Percentiles rank a stretch among this genome's conserved stretches.
Evolutionary conservation across 805 yeast genomes (phyloP).

Genomic region (Millerozyma miso): DNA sequence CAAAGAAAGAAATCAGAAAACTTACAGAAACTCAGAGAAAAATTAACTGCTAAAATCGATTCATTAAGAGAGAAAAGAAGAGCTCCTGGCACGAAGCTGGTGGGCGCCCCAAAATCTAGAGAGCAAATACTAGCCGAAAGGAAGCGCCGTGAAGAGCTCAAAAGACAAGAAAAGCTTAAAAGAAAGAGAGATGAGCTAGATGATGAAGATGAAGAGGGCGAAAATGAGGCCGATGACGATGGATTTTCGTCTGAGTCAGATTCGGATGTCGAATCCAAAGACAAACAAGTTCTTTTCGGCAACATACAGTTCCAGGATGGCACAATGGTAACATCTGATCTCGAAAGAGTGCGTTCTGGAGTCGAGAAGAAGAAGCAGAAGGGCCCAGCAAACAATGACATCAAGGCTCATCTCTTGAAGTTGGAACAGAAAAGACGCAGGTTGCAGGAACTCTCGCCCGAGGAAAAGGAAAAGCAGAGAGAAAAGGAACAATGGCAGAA

Average conservation of each 20-base stretch:
- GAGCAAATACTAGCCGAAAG: conserved; percentile 74
- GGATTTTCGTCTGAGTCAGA: conserved; percentile 28
- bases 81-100: conserved; percentile 80
- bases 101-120: conserved; percentile 82
- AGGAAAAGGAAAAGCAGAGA: conserved; percentile 53
- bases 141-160: conserved; percentile 42
- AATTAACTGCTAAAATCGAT: conserved; percentile 69
- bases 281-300: conserved; percentile 61
- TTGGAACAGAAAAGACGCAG: conserved; percentile 71
- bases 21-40: conserved; percentile 67
- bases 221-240: conserved; percentile 25
- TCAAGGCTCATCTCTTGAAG: conserved; percentile 73
- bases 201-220: conserved; percentile 41
- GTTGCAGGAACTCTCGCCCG: conserved; percentile 53
- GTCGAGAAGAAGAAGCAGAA: conserved; percentile 53
- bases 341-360: conserved; percentile 46
- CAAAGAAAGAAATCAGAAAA: conserved; percentile 48
- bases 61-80: conserved; percentile 73
- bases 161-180: conserved; percentile 41
- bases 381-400: conserved; percentile 83
- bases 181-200: conserved; percentile 36
- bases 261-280: conserved; percentile 11
- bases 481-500: conserved; percentile 83
- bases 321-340: conserved; percentile 70
- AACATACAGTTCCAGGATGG: conserved; percentile 84